Conservation (phyloP, 208 protist genomes). For the Leptomonas pyrrhocoris region DNA sequence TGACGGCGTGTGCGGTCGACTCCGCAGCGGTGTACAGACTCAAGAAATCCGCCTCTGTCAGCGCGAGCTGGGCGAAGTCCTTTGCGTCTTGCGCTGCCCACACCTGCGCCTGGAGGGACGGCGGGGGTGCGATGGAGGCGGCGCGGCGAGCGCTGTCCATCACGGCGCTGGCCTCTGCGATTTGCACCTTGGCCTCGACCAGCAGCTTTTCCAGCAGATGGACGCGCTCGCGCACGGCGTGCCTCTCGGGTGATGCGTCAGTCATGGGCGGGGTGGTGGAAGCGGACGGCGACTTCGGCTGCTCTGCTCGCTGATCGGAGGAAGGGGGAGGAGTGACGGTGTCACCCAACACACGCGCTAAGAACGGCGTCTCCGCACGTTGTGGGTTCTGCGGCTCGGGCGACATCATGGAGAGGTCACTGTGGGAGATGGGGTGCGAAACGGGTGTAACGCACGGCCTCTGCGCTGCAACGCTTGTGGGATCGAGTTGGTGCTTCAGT, state of each 20-base stretch:
- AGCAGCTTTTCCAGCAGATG: slow-evolving; percentile 33
- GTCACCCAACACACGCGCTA: background rate
- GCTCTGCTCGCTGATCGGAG: background rate
- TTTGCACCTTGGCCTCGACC: slow-evolving; percentile 34
- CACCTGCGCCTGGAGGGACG: slow-evolving; percentile 9
- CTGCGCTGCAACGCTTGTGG: background rate
- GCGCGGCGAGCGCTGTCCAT: slow-evolving; percentile 4
- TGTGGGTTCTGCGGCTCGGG: background rate
- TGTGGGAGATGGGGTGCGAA: background rate
- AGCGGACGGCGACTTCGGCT: background rate
- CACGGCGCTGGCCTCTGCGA: slow-evolving; percentile 34
- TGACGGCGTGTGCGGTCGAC: background rate
- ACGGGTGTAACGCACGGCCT: background rate
- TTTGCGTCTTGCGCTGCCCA: slow-evolving; percentile 22
- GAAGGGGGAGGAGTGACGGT: background rate
- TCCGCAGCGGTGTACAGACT: slow-evolving; percentile 9
- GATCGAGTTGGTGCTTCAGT: slow-evolving; percentile 2
- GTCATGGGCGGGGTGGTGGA: background rate
- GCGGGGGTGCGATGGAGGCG: background rate
- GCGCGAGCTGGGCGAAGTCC: slow-evolving; percentile 20
- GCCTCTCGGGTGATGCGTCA: slow-evolving; percentile 4
- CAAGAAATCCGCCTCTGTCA: slow-evolving; percentile 9
- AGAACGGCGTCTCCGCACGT: background rate
- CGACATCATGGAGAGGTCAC: background rate
- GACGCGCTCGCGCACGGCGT: slow-evolving; percentile 27